Evolutionary conservation across 1,139 yeast genomes (phyloP), one percentile per base, ranked within the genome.

Genomic region (Yamadazyma friedrichii): DNA sequence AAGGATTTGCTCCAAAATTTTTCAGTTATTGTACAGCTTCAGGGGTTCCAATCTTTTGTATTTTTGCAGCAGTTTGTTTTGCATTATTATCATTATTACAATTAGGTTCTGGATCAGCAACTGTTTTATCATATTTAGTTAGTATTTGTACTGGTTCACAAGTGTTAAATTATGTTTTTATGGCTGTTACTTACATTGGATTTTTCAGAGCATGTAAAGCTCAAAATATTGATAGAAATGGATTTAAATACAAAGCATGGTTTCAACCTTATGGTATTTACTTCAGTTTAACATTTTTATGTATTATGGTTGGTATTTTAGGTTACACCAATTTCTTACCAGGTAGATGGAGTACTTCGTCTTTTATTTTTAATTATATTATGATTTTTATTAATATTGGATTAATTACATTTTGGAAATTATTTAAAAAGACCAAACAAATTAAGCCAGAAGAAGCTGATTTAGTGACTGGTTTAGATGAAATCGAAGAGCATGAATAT

Each of bases 61-160:
- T 89, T 84, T 1, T 47, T 80, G 36, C 70, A 76, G 41, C 74
- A 86, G 1, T 24, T 84, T 83, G 10, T 82, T 86, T 58, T 65
- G 85, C 50, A 72, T 83, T 22, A 70, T 80, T 52, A 65, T 85
- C 41, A 74, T 84, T 47, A 77, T 88, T 2, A 75, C 88, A 2
- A 44, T 49, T 50, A 34, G 54, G 54, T 33, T 74, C 88, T 0
- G 85, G 88, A 2, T 80, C 91, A 31, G 76, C 80, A 13, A 78
- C 74, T 13, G 95, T 85, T 12, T 72, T 88, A 52, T 75, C 76
- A 54, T 87, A 91, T 84, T 74, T 88, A 59, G 82, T 86, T 41
- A 82, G 80, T 52, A 67, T 88, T 50, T 84, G 85, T 52, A 87
- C 95, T 1, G 87, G 91, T 1, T 83, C 91, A 2, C 93, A 86